phyloP scores from a whole-genome alignment of 2,329 filamentous ascomycete genomes.

The Alternaria sp. region DNA sequence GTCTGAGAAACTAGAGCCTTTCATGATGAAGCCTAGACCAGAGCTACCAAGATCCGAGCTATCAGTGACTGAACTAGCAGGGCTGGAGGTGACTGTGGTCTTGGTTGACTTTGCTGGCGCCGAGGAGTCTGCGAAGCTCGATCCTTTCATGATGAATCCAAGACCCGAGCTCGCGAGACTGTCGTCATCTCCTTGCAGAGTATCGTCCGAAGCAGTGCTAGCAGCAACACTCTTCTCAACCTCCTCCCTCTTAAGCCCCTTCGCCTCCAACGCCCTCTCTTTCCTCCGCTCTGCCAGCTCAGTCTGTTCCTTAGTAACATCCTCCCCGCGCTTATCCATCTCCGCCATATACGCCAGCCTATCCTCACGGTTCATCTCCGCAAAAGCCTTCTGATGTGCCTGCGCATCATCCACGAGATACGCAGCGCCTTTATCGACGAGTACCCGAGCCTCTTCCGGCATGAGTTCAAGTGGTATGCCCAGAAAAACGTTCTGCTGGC shows the following conservation, averaged over 20 bases:
- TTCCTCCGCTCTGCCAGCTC: conserved; percentile 58
- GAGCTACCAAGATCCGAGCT: conserved; percentile 12
- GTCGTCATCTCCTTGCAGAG: conserved; percentile 14
- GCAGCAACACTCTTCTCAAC: conserved; percentile 13
- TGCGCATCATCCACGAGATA: conserved; percentile 81
- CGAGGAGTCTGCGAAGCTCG: conserved; percentile 20
- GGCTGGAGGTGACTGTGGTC: neutral
- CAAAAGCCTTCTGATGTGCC: conserved; percentile 71
- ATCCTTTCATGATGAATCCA: conserved; percentile 36
- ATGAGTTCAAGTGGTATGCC: conserved; percentile 88
- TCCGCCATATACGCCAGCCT: conserved; percentile 66
- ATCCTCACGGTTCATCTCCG: conserved; percentile 63
- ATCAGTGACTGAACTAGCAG: conserved; percentile 2
- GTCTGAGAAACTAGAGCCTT: conserved; percentile 30
- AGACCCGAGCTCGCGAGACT: conserved; percentile 21
- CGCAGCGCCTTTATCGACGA: conserved; percentile 78
- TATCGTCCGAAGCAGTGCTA: conserved; percentile 18
- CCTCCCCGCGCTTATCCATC: conserved; percentile 61
- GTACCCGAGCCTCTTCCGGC: conserved; percentile 83
- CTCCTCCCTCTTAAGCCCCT: conserved; percentile 43
- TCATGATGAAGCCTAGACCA: conserved; percentile 34
- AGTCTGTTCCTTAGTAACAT: conserved; percentile 55
- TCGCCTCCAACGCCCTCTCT: conserved; percentile 58
- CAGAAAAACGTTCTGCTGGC: conserved; percentile 93
- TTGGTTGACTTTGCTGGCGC: neutral